Conservation (phyloP, 345 rosid species). For the Euphorbia peplus region DNA sequence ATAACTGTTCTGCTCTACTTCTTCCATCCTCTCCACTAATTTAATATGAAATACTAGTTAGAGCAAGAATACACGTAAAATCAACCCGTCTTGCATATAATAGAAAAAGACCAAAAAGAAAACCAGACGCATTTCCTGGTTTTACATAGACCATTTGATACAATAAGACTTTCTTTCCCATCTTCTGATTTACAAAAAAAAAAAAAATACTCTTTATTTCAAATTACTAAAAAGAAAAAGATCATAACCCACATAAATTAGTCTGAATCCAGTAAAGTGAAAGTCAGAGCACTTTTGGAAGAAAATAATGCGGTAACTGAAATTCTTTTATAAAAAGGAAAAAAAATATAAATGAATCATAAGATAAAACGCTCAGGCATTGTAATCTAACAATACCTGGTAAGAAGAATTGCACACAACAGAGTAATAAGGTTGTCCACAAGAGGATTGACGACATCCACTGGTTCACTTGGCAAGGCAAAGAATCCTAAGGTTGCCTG, state of each 20-base stretch:
- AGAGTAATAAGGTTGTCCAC: conserved; percentile 90
- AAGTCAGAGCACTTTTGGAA: neutral
- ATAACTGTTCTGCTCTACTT: conserved; percentile 94
- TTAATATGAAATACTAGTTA: conserved; percentile 25
- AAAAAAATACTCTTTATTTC: neutral
- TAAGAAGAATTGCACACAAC: conserved; percentile 91
- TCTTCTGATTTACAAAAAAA: neutral
- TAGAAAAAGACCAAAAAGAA: neutral
- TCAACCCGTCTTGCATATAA: neutral
- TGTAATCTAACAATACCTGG: conserved; percentile 54
- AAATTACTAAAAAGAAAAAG: neutral
- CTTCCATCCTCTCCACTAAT: conserved; percentile 98
- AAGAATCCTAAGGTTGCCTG: conserved; percentile 99
- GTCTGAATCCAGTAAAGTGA: neutral
- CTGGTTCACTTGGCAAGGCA: conserved; percentile 84
- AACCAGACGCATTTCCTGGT: neutral
- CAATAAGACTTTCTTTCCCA: conserved; percentile 1
- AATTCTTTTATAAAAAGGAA: neutral
- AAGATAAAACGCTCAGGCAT: conserved; percentile 4
- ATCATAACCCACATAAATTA: neutral
- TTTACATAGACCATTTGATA: neutral
- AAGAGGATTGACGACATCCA: conserved; percentile 78
- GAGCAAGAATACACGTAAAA: conserved; percentile 15
- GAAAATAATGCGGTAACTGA: neutral
- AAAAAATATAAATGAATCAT: neutral